Conservation (phyloP, 345 rosid species). For the Theobroma cacao region DNA sequence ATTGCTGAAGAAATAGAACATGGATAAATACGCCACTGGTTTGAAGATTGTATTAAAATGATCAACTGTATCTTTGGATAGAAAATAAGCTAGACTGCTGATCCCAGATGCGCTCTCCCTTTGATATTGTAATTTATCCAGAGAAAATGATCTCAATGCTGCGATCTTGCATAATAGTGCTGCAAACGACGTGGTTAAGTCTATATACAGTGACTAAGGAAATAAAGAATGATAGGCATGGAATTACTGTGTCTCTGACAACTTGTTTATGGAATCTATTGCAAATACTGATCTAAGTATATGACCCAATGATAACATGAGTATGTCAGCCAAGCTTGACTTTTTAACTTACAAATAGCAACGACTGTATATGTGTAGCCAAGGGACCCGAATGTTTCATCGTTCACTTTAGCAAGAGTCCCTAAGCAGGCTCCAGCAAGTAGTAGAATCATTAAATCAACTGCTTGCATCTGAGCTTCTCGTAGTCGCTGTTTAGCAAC, state of each 20-base stretch:
- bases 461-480: constrained; percentile 68
- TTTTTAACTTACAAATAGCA: constrained; percentile 70
- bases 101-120: constrained; percentile 82
- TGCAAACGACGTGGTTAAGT: constrained; percentile 30
- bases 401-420: constrained; percentile 74
- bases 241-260: not conserved
- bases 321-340: not conserved
- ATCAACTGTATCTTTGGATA: constrained; percentile 77
- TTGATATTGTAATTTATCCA: constrained; percentile 68
- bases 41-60: constrained; percentile 65
- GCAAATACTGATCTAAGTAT: not conserved
- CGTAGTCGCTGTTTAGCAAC: constrained; percentile 78
- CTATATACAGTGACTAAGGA: not conserved
- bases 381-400: constrained; percentile 64
- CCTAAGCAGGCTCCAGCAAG: constrained; percentile 92
- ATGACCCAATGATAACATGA: not conserved
- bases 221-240: not conserved
- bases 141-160: constrained; percentile 72
- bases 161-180: constrained; percentile 81
- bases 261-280: not conserved
- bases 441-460: constrained; percentile 67
- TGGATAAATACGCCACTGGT: constrained; percentile 79
- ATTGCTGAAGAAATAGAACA: constrained; percentile 91
- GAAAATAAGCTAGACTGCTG: constrained; percentile 78
- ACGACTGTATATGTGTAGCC: constrained; percentile 86